A percentile compares a stretch with the other conserved stretches of the same genome.
Conservation (phyloP, 106 monocot species). For the Chionographis japonica region DNA sequence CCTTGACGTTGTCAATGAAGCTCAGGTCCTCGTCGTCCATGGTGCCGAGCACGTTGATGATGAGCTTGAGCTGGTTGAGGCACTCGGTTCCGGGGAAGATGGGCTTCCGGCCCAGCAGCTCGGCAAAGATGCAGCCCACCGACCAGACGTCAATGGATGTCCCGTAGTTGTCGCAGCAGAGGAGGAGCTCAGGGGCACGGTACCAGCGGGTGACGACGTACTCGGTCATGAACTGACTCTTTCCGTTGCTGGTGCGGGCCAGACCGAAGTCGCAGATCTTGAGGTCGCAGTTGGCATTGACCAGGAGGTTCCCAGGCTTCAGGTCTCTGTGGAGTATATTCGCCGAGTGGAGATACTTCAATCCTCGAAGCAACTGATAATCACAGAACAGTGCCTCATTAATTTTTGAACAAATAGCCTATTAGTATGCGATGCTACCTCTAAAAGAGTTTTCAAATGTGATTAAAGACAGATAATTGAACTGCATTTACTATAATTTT, state of each 20-base stretch:
- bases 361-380: conserved; percentile 39
- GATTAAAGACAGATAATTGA: too few species aligned
- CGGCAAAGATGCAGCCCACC: conserved; percentile 77
- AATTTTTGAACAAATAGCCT: background rate
- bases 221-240: conserved; percentile 65
- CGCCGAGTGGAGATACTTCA: conserved; percentile 74
- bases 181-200: conserved; percentile 64
- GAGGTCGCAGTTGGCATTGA: conserved; percentile 74
- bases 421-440: too few species aligned
- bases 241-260: conserved; percentile 48
- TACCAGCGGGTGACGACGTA: conserved; percentile 83
- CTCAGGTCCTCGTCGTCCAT: conserved; percentile 45
- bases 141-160: conserved; percentile 86
- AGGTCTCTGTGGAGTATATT: conserved; percentile 75
- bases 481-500: too few species aligned
- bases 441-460: background rate
- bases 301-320: conserved; percentile 73
- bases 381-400: background rate
- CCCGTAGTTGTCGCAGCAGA: conserved; percentile 70
- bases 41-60: conserved; percentile 60
- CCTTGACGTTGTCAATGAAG: conserved; percentile 72
- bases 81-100: conserved; percentile 72
- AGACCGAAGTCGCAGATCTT: conserved; percentile 80
- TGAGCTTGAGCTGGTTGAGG: conserved; percentile 75
- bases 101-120: conserved; percentile 71